phyloP scores from a whole-genome alignment of 148 eudicot genomes.

The Diospyros kaki region DNA sequence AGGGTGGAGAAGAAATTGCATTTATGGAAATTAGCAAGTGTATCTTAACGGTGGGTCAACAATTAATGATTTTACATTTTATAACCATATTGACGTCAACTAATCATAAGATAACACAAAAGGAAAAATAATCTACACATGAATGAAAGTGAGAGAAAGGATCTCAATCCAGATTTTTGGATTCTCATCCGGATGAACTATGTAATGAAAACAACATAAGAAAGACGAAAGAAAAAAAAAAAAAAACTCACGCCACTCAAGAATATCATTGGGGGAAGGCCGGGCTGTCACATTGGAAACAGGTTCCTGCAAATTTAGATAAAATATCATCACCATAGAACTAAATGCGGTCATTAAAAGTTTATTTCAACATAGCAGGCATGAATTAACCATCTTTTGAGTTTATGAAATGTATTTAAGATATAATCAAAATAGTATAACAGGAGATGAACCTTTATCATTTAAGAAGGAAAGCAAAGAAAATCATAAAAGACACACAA shows the following conservation, averaged over 20 bases:
- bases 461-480: background rate
- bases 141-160: background rate
- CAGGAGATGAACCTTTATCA: background rate
- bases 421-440: background rate
- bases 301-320: conserved; percentile 61
- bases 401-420: background rate
- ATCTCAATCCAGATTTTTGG: background rate
- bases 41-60: background rate
- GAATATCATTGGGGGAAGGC: conserved; percentile 85
- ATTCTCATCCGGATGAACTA: background rate
- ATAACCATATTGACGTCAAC: background rate
- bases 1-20: background rate
- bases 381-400: background rate
- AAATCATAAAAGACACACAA: background rate
- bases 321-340: conserved; percentile 2
- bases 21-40: background rate
- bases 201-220: background rate
- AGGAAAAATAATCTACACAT: background rate
- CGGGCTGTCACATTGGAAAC: conserved; percentile 83
- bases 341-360: background rate
- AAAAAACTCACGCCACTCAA: conserved; percentile 91
- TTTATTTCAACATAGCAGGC: background rate
- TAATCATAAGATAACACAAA: background rate
- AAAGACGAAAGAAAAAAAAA: conserved; percentile 7
- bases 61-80: background rate